Conservation (phyloP, 2,329 filamentous ascomycete genomes). For the Blastomyces silverae region DNA sequence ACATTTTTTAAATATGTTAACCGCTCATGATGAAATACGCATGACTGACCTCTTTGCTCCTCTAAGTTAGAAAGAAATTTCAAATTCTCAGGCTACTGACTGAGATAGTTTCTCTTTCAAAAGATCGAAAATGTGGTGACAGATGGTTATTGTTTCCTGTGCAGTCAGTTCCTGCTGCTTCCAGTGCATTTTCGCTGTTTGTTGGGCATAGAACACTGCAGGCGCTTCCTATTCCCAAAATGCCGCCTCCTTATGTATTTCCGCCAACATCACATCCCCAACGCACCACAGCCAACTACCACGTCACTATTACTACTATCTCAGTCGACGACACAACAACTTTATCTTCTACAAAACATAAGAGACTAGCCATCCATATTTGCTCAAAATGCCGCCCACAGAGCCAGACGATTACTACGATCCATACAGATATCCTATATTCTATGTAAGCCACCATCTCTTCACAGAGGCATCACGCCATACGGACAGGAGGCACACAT, state of each 20-base stretch:
- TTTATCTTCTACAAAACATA: neutral
- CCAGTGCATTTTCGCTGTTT: neutral
- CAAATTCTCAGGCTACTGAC: neutral
- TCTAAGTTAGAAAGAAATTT: neutral
- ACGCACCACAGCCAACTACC: neutral
- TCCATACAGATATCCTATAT: neutral
- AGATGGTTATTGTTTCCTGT: neutral
- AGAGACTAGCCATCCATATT: neutral
- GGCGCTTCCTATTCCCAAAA: neutral
- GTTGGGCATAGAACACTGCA: neutral
- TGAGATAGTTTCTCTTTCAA: neutral
- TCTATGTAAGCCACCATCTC: neutral
- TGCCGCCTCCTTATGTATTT: neutral
- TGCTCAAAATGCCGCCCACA: neutral
- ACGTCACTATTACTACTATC: neutral
- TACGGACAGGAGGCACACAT: neutral
- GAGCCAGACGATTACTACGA: neutral
- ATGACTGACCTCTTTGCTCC: neutral
- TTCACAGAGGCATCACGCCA: too few species aligned
- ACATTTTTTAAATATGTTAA: neutral
- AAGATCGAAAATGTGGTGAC: neutral
- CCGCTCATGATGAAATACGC: neutral
- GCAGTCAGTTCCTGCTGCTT: slow-evolving; percentile 1
- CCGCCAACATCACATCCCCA: neutral
- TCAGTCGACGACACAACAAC: neutral